These are phyloP conservation scores for Candida quercuum DNA, from an alignment of 805 yeast genomes.

Conservation along the genomic window DNA sequence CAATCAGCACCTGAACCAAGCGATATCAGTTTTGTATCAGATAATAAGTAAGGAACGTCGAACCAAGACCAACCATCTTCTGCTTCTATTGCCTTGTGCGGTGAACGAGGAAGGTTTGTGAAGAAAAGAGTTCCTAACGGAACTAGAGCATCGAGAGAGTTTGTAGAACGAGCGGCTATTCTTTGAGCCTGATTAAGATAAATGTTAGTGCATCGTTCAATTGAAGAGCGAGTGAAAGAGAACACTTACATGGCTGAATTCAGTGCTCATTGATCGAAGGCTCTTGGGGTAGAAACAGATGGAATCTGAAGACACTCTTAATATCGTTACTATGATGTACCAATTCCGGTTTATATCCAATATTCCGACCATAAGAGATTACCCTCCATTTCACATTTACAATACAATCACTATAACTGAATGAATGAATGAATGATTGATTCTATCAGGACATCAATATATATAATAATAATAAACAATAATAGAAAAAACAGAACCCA, in stretches of 20 bases:
- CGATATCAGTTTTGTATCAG: conserved; percentile 4
- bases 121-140: conserved; percentile 48
- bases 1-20: conserved; percentile 4
- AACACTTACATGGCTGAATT: not conserved
- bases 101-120: conserved; percentile 35
- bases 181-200: not conserved
- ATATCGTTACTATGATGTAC: too few species aligned
- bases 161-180: conserved; percentile 8
- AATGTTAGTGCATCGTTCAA: not conserved
- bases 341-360: too few species aligned
- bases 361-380: too few species aligned
- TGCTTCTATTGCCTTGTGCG: conserved; percentile 31
- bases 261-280: not conserved
- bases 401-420: too few species aligned
- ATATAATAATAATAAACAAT: too few species aligned
- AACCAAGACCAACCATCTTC: conserved; percentile 54
- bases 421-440: too few species aligned
- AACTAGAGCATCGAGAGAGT: conserved; percentile 22
- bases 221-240: not conserved
- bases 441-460: too few species aligned
- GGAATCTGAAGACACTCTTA: not conserved
- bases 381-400: too few species aligned
- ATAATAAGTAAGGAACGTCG: conserved; percentile 36
- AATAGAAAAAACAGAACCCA: not conserved
- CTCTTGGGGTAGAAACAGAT: too few species aligned